Base-by-base conservation (phyloP, 257 asterid species). In the Linaria vulgaris region DNA sequence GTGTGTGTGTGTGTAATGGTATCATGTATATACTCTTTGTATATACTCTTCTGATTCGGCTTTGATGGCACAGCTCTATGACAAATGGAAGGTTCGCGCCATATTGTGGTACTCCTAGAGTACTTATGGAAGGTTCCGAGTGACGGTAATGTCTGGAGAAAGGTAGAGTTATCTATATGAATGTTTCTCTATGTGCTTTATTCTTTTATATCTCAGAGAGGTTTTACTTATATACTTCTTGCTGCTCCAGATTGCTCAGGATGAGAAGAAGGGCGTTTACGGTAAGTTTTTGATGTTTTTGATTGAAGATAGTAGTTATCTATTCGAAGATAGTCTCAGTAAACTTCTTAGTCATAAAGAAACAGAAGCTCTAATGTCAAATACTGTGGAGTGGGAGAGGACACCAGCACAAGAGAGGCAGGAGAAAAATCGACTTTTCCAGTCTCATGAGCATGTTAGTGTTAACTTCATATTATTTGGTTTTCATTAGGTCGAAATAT, bases 71-170 rank as follows among this genome's bases (percentile, higher is more conserved):
- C 69, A 92, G 98, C 88, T 91, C 79, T 88, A 91, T 78, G 98
- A 88, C 88, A 91, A 91, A 79, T 91, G 88, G 51, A 91, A 85
- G 75, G 86, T 88, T 71, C 97, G 97, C 54, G 88, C 80, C 86
- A 86, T 79, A 92, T 92, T 66, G 96, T 96, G 57, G 97, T 87
- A 76, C 97, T 92, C 65, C 87, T 92, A 46, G 97, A 92, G 77
- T 92, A 87, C 72, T 76, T 92, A 31, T 92, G 98, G 98, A 89
- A 92, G 78, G 97, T 92, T 66, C 98, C 98, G 27, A 85, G 96
- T 75, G 97, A 92, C 77, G 87, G 91, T 63, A 88, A 86, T 82
- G 94, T 88, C 59, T 91, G 98, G 98, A 85, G 81, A 83, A 91
- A 76, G 96, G 98, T 91, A 49, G 70, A 67, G 21, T 55, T 63